phyloP scores from a whole-genome alignment of 345 rosid genomes.

The Lepidium africanum region DNA sequence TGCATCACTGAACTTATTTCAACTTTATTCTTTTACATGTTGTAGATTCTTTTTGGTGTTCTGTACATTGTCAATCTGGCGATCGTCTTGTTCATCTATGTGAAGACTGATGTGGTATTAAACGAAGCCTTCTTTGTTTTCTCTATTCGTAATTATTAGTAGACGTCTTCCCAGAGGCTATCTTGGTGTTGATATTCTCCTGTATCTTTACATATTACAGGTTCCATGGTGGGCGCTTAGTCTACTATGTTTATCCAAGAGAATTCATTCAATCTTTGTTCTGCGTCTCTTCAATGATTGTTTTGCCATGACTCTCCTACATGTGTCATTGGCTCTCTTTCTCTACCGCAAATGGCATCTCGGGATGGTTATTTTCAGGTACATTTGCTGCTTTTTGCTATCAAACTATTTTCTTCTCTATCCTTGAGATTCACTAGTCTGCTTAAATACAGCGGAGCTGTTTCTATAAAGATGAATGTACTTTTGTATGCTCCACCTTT shows the following conservation, averaged over 20 bases:
- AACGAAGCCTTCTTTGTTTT: background rate
- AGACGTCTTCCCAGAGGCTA: background rate
- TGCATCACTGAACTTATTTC: background rate
- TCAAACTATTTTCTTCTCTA: background rate
- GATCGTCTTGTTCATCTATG: slow-evolving; percentile 59
- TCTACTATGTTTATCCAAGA: slow-evolving; percentile 81
- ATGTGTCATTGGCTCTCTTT: slow-evolving; percentile 60
- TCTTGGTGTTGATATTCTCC: background rate
- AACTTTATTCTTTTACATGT: background rate
- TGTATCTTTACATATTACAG: slow-evolving; percentile 33
- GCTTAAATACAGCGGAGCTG: slow-evolving; percentile 52
- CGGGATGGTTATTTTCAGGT: slow-evolving; percentile 86
- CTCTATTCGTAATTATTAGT: background rate
- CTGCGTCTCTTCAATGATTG: slow-evolving; percentile 94
- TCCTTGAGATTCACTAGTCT: slow-evolving; percentile 9
- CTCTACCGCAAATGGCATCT: slow-evolving; percentile 67
- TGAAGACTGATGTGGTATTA: slow-evolving; percentile 71
- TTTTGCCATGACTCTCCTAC: slow-evolving; percentile 82
- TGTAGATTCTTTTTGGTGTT: slow-evolving; percentile 78
- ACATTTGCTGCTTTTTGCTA: background rate
- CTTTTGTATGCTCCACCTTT: slow-evolving; percentile 87
- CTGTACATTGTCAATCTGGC: slow-evolving; percentile 68
- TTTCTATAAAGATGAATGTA: slow-evolving; percentile 91
- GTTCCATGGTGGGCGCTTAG: slow-evolving; percentile 91
- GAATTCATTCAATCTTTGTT: slow-evolving; percentile 87